phyloP scores from a whole-genome alignment of 1,139 yeast species.

The Debaryomyces udenii region DNA sequence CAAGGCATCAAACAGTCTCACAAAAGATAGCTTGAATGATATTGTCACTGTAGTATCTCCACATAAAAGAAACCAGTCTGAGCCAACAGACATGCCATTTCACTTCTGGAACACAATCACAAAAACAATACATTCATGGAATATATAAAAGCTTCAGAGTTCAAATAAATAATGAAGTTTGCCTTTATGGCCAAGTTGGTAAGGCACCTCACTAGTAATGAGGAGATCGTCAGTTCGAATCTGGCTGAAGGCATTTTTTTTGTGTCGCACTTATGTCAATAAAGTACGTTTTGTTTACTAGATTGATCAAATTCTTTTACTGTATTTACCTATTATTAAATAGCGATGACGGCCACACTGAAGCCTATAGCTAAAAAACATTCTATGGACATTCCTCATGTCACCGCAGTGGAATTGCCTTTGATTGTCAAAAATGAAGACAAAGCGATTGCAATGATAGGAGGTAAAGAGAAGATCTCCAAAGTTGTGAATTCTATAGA shows the following conservation, averaged over 20 bases:
- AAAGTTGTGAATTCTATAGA: constrained; percentile 36
- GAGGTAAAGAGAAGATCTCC: constrained; percentile 61
- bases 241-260: constrained; percentile 71
- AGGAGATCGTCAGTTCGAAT: constrained; percentile 89
- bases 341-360: background rate
- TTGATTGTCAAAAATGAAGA: constrained; percentile 63
- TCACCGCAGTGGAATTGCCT: constrained; percentile 80
- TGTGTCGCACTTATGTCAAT: no score
- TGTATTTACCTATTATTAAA: background rate
- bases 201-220: constrained; percentile 93
- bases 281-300: constrained; percentile 7
- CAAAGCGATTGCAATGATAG: constrained; percentile 73
- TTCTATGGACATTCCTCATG: constrained; percentile 74
- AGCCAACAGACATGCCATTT: no score
- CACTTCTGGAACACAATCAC: no score
- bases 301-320: background rate
- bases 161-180: no score
- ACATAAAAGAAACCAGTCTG: no score
- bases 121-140: no score
- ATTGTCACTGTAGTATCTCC: no score
- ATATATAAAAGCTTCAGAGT: no score
- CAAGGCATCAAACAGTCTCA: no score
- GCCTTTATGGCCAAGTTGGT: constrained; percentile 81
- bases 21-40: no score
- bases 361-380: constrained; percentile 46